Conservation (phyloP, 2,329 filamentous ascomycete genomes). For the Sphaerulina vaccinii region DNA sequence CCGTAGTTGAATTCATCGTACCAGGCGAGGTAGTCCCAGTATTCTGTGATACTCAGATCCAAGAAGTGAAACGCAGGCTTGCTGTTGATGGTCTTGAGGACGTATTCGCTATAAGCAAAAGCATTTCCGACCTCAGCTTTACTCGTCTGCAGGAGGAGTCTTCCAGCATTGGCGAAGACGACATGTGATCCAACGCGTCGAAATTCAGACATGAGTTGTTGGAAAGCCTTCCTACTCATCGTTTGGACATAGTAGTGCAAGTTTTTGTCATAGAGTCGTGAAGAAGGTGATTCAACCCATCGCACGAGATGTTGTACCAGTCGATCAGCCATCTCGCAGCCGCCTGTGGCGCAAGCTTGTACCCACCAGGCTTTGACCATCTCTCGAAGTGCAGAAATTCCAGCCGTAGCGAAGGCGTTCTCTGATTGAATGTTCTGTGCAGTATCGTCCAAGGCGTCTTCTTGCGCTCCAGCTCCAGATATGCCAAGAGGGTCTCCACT, state of each 20-base stretch:
- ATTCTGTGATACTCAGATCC: conserved; percentile 95
- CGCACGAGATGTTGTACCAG: conserved; percentile 96
- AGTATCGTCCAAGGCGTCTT: conserved; percentile 61
- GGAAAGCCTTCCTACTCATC: conserved; percentile 95
- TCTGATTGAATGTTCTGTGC: conserved; percentile 75
- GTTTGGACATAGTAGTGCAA: conserved; percentile 97
- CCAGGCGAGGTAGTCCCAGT: conserved; percentile 99
- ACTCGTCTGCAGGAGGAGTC: conserved; percentile 88
- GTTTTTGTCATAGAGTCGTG: conserved; percentile 91
- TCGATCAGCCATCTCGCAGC: conserved; percentile 92
- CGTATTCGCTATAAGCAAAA: conserved; percentile 95
- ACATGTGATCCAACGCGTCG: conserved; percentile 91
- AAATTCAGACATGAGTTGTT: conserved; percentile 96
- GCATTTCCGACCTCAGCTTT: conserved; percentile 97
- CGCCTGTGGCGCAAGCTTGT: conserved; percentile 68
- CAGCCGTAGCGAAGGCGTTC: conserved; percentile 88
- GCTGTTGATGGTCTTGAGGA: conserved; percentile 92
- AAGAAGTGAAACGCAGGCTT: conserved; percentile 97
- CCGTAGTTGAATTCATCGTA: conserved; percentile 99
- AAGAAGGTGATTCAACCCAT: conserved; percentile 92
- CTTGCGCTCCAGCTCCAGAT: conserved; percentile 67
- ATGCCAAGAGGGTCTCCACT: conserved; percentile 72
- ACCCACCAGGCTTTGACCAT: conserved; percentile 99
- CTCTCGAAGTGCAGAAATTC: conserved; percentile 85
- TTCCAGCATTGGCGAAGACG: conserved; percentile 88